Percentiles rank a stretch among this genome's conserved stretches.
Conservation (phyloP, 2,329 filamentous ascomycete genomes). For the Metarhizium album region DNA sequence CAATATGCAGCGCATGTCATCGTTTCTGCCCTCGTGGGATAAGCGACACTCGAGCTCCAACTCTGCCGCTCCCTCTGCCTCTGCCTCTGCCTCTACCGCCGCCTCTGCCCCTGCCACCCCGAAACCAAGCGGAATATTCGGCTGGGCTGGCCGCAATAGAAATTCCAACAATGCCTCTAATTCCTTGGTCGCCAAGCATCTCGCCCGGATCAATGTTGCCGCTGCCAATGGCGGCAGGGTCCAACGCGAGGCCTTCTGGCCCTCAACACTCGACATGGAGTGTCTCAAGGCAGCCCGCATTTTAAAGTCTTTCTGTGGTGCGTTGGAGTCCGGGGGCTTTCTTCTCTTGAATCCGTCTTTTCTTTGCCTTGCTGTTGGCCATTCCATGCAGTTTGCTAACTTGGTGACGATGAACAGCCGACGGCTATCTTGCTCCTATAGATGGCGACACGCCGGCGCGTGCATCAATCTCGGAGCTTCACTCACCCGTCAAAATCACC, state of each 20-base stretch:
- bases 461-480: conserved; percentile 26
- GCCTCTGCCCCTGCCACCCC: background rate
- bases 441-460: conserved; percentile 13
- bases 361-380: background rate
- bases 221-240: conserved; percentile 23
- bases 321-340: background rate
- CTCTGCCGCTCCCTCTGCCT: conserved; percentile 19
- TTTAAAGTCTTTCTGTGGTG: conserved; percentile 81
- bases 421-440: conserved; percentile 43
- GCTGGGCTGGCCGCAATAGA: conserved; percentile 38
- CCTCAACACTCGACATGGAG: conserved; percentile 75
- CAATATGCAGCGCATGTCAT: conserved; percentile 32
- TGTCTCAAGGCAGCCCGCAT: conserved; percentile 87
- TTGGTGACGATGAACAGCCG: conserved; percentile 26
- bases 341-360: background rate
- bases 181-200: conserved; percentile 10
- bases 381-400: conserved; percentile 2
- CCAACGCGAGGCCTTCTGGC: conserved; percentile 66
- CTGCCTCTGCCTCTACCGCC: conserved; percentile 5
- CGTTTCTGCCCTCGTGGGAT: conserved; percentile 34
- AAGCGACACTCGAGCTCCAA: conserved; percentile 26
- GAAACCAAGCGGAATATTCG: conserved; percentile 25
- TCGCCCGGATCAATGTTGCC: conserved; percentile 24
- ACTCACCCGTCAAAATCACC: conserved; percentile 40
- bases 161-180: conserved; percentile 10